Percentiles rank a stretch among this genome's conserved stretches.
Evolutionary conservation across 371 early-diverging fungal genomes (phyloP).

Genomic region (Mortierella sp.): DNA sequence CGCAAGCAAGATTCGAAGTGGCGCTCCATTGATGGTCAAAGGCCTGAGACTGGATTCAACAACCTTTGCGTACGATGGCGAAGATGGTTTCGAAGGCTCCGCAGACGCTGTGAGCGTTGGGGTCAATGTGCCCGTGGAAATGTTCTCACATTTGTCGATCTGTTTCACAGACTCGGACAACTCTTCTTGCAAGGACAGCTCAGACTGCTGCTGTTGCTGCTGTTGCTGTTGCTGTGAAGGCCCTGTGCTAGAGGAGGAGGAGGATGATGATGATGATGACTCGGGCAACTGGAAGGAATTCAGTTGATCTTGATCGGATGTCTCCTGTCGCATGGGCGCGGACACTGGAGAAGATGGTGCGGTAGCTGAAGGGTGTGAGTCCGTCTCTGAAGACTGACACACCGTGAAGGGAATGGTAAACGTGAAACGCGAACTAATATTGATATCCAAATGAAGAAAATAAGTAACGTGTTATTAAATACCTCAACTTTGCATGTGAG

Average conservation of each 20-base stretch:
- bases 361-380: slow-evolving; percentile 27
- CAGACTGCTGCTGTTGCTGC: too few relatives aligned
- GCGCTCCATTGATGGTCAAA: slow-evolving; percentile 27
- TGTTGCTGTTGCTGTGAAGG: too few relatives aligned
- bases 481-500: neutral
- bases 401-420: slow-evolving; percentile 64
- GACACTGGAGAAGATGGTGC: slow-evolving; percentile 42
- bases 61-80: slow-evolving; percentile 45
- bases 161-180: neutral
- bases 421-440: slow-evolving; percentile 64
- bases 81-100: slow-evolving; percentile 5
- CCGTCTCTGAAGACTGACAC: slow-evolving; percentile 41
- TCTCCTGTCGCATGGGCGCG: slow-evolving; percentile 5
- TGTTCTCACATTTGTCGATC: neutral
- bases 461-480: too few relatives aligned
- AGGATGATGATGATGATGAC: neutral
- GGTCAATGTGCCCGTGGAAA: neutral
- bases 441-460: slow-evolving; percentile 15
- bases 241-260: too few relatives aligned
- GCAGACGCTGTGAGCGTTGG: neutral
- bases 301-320: neutral
- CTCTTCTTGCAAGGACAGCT: neutral
- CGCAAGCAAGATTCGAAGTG: slow-evolving; percentile 47
- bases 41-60: slow-evolving; percentile 39
- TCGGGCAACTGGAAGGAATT: slow-evolving; percentile 9